Conservation (phyloP, 345 rosid species). For the Cochlearia excelsa region DNA sequence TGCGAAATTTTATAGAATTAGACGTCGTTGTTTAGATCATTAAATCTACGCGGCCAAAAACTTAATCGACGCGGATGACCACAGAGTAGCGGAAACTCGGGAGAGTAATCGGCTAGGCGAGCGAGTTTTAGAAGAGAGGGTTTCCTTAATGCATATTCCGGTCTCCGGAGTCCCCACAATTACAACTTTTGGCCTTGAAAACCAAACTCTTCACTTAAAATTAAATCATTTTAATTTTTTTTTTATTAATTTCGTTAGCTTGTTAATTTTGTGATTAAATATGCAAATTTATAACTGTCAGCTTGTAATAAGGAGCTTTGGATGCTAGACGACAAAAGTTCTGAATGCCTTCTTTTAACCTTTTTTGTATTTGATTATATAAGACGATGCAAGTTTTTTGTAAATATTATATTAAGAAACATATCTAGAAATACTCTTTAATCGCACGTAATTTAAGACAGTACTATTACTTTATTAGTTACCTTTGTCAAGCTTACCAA, state of each 20-base stretch:
- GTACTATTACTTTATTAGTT: too few relatives aligned
- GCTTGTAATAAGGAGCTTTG: slow-evolving; percentile 36
- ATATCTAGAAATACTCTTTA: neutral
- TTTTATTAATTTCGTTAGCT: slow-evolving; percentile 3
- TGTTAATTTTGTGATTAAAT: slow-evolving; percentile 13
- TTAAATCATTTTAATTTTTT: neutral
- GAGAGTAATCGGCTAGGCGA: too few relatives aligned
- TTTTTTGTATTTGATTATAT: neutral
- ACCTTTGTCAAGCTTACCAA: too few relatives aligned
- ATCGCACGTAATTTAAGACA: neutral
- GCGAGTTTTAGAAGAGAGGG: too few relatives aligned
- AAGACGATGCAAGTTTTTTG: neutral
- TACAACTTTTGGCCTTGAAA: slow-evolving; percentile 34
- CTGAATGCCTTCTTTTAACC: slow-evolving; percentile 17
- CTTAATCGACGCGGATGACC: too few relatives aligned
- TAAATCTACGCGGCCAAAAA: too few relatives aligned
- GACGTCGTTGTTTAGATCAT: too few relatives aligned
- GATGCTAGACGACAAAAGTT: slow-evolving; percentile 29
- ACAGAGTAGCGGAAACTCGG: too few relatives aligned
- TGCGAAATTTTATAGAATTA: too few relatives aligned
- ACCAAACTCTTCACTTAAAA: slow-evolving; percentile 32
- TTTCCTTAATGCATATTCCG: slow-evolving; percentile 22
- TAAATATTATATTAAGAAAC: too few relatives aligned
- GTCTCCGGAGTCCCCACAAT: slow-evolving; percentile 39
- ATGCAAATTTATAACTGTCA: slow-evolving; percentile 30